Evolutionary conservation across 2,329 filamentous ascomycete species (phyloP), one percentile per base, ranked within the genome.

Genomic region (Sporothrix schenckii): DNA sequence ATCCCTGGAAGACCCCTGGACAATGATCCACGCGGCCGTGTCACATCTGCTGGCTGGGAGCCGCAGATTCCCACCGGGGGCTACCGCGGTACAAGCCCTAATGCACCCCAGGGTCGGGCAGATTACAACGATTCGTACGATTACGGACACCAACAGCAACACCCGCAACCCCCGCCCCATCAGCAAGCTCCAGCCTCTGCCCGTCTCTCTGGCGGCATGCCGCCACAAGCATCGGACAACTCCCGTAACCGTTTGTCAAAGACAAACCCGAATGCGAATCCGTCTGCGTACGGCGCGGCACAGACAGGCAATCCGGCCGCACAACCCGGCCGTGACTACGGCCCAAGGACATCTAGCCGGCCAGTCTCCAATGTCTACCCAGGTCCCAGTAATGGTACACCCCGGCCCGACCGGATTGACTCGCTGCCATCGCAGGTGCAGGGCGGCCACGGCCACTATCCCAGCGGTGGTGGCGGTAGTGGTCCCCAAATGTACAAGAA

Each of bases 11-110:
- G 72, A n/a, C 78, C 77, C 50, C 78, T 76, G 60, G 80, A 80
- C 16, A 74, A 76, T 63, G 81, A 84, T 24, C 73, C 74, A 1
- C 81, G 83, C 11, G 80, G 79, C 50, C 83, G 84, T 63, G 77
- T 81, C 19, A 75, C 78, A 13, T 84, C 83, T 11, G 78, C 80
- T 19, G 82, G 83, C 21, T 85, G 81, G 80, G 81, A 83, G 41
- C 79, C 80, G 21, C 83, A 83, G 73, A 75, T 77, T 19, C 80
- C 80, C 0, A 73, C 76, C 1, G 66, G 66, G 3, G 81, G 79
- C 1, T 83, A 84, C 72, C 78, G 81, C 39, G 79, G 81, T 65
- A 76, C 78, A 14, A 83, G 78, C 73, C 82, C 80, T 73, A 82
- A 53, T 71, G 56, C 75, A 71, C 68, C 75, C 69, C 65, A 68